Evolutionary conservation across 805 yeast species (phyloP).

Genomic region (Danielia reshetovae): DNA sequence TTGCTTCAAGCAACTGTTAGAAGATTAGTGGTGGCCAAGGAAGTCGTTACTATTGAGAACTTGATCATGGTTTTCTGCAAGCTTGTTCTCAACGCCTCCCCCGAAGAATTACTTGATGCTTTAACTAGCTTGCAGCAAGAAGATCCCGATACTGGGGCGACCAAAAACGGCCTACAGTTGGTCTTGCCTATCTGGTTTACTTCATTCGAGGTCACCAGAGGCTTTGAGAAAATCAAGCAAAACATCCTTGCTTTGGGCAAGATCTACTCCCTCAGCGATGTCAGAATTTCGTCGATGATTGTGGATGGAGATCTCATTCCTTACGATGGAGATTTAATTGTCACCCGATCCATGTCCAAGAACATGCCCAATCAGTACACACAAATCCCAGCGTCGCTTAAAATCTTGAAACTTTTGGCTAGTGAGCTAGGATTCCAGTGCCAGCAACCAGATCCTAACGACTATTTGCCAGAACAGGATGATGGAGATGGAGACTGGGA

Average conservation of each 20-base stretch:
- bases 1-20: conserved; percentile 71
- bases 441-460: conserved; percentile 44
- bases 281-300: conserved; percentile 43
- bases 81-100: conserved; percentile 54
- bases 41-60: conserved; percentile 72
- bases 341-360: conserved; percentile 83
- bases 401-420: conserved; percentile 67
- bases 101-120: conserved; percentile 60
- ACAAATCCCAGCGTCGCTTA: conserved; percentile 62
- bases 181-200: conserved; percentile 80
- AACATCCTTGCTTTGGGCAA: conserved; percentile 69
- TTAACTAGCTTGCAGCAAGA: conserved; percentile 36
- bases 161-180: conserved; percentile 45
- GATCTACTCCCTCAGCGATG: conserved; percentile 57
- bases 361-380: conserved; percentile 59
- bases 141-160: conserved; percentile 9
- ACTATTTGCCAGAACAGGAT: conserved; percentile 34
- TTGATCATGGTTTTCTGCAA: conserved; percentile 72
- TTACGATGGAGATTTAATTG: conserved; percentile 57
- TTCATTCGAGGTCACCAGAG: conserved; percentile 76
- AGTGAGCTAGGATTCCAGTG: conserved; percentile 67
- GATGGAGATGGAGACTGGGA: conserved; percentile 61
- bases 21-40: conserved; percentile 63
- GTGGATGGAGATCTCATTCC: conserved; percentile 81
- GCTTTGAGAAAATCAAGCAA: conserved; percentile 65